A percentile compares a stretch with the other conserved stretches of the same genome.
Conservation (phyloP, 257 asterid genomes). For the Primulina huaijiensis region DNA sequence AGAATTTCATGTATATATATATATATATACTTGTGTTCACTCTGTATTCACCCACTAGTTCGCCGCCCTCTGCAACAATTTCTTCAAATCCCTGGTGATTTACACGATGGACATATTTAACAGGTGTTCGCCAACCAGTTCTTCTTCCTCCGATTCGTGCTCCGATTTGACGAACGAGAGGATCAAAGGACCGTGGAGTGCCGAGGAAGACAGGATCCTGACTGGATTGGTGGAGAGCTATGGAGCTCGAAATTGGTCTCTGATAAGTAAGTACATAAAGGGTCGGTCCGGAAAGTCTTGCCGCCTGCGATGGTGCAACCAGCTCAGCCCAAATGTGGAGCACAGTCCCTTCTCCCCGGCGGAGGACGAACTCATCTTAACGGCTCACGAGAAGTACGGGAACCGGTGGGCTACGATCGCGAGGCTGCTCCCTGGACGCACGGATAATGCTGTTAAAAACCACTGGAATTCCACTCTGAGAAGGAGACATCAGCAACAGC, state of each 20-base stretch:
- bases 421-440: slow-evolving; percentile 70
- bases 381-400: slow-evolving; percentile 61
- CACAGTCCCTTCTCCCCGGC: slow-evolving; percentile 75
- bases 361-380: slow-evolving; percentile 62
- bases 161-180: slow-evolving; percentile 36
- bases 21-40: slow-evolving; percentile 20
- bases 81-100: not conserved
- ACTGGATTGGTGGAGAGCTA: slow-evolving; percentile 61
- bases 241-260: slow-evolving; percentile 77
- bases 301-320: slow-evolving; percentile 85
- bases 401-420: slow-evolving; percentile 92
- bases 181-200: slow-evolving; percentile 87
- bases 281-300: slow-evolving; percentile 83
- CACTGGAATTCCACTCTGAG: slow-evolving; percentile 80
- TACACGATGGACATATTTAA: slow-evolving; percentile 36
- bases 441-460: slow-evolving; percentile 79
- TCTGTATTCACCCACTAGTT: slow-evolving; percentile 16
- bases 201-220: slow-evolving; percentile 77
- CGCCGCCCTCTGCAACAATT: not conserved
- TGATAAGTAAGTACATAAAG: slow-evolving; percentile 67
- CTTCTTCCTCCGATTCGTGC: slow-evolving; percentile 50
- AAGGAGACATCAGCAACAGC: slow-evolving; percentile 33
- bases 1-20: too few relatives aligned
- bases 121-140: slow-evolving; percentile 45
- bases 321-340: slow-evolving; percentile 73